Percentiles rank a stretch among this genome's conserved stretches.
Conservation (phyloP, 164 flowering plant genomes). For the Umbilicus rupestris region DNA sequence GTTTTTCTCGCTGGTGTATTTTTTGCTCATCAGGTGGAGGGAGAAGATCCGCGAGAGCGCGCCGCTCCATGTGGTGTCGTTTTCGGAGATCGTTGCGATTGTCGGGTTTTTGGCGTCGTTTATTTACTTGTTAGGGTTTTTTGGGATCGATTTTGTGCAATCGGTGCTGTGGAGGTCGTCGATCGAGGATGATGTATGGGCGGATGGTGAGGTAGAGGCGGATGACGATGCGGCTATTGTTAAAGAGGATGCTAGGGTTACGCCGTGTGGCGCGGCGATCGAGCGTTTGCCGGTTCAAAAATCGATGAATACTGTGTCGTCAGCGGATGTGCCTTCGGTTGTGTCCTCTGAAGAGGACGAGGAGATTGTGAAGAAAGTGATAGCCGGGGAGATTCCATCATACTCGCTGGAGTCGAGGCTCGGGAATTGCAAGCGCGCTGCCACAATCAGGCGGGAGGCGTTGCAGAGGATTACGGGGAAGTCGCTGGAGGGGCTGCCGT, state of each 20-base stretch:
- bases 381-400: slow-evolving; percentile 45
- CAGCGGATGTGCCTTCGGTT: neutral
- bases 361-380: slow-evolving; percentile 50
- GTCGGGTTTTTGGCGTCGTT: neutral
- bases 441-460: slow-evolving; percentile 57
- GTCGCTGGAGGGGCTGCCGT: slow-evolving; percentile 48
- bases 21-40: neutral
- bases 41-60: slow-evolving; percentile 1
- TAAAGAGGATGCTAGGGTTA: slow-evolving; percentile 1
- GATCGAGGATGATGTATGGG: no score
- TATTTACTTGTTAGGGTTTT: slow-evolving; percentile 1
- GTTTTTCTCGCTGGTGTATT: neutral
- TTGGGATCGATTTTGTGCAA: neutral
- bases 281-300: neutral
- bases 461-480: slow-evolving; percentile 52
- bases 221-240: neutral
- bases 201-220: neutral
- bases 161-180: neutral
- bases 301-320: neutral
- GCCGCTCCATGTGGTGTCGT: neutral
- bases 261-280: slow-evolving; percentile 1
- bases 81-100: neutral
- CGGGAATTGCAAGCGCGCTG: slow-evolving; percentile 61
- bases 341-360: slow-evolving; percentile 44
- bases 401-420: slow-evolving; percentile 57